A percentile compares a stretch with the other conserved stretches of the same genome.
Conservation (phyloP, 2,329 filamentous ascomycete species). For the Knufia fluminis region DNA sequence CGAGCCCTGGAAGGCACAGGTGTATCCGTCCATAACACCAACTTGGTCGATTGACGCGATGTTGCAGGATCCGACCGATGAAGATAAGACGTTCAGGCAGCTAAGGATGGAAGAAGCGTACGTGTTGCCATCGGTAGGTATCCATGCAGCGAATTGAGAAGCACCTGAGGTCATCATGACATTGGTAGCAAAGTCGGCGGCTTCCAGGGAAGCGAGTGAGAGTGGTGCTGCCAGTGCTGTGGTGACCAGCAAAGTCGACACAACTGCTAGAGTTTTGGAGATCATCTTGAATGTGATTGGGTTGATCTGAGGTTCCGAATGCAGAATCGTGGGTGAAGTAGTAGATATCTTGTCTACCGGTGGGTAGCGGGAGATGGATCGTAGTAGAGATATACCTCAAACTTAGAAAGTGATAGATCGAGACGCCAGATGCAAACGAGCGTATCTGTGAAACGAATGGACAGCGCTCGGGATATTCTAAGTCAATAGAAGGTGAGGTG, state of each 20-base stretch:
- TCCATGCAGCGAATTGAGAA: constrained; percentile 20
- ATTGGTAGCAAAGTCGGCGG: constrained; percentile 20
- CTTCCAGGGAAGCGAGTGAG: constrained; percentile 5
- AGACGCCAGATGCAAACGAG: no score
- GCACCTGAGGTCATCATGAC: constrained; percentile 20
- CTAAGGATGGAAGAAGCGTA: constrained; percentile 16
- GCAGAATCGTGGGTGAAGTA: neutral
- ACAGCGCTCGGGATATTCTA: no score
- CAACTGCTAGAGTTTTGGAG: neutral
- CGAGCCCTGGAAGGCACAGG: constrained; percentile 27
- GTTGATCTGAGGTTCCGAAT: neutral
- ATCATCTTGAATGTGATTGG: neutral
- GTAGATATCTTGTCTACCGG: no score
- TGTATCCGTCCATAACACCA: constrained; percentile 26
- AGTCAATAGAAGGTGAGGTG: no score
- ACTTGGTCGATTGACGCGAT: constrained; percentile 20
- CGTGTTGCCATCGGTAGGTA: constrained; percentile 16
- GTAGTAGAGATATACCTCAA: no score
- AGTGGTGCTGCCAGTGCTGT: constrained; percentile 10
- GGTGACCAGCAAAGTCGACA: neutral
- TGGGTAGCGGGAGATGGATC: no score
- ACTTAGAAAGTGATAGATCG: no score
- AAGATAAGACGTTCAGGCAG: constrained; percentile 21
- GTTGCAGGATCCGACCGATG: constrained; percentile 19
- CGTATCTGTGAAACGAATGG: no score